Evolutionary conservation across 2,329 filamentous ascomycete genomes (phyloP), one percentile per base, ranked within the genome.

Genomic region (Aspergillus sclerotialis): DNA sequence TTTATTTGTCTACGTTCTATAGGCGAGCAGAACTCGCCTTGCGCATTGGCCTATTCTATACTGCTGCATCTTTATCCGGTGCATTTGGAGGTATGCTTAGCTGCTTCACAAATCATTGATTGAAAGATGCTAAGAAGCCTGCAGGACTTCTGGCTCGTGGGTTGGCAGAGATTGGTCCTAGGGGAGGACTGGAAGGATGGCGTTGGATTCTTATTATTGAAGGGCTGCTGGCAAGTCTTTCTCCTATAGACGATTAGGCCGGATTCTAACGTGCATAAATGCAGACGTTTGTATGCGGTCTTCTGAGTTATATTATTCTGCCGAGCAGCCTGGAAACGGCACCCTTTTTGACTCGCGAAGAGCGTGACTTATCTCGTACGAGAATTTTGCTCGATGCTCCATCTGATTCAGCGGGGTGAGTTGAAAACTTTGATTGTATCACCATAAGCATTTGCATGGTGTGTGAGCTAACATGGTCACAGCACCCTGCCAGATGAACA

Each of bases 31-130:
- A 82, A 43, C 62, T 82, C 41, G 75, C 76, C 0, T 55, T 81
- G 24, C 67, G 80, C 4, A 79, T 84, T 32, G 80, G 78, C 18
- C 61, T 83, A 5, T 82, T 84, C 48, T 84, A 82, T 51, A 81
- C 77, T 1, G 76, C 78, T 2, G 77, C 78, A 0, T 80, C 77
- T 1, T 57, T 83, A 4, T 79, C 76, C 0, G 77, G 78, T 2
- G 77, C 77, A 1, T 82, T 81, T 49, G 76, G 76, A 17, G 78
- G 72, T 60, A 47, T 28, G 39, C 25, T 1, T 13, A 12, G 21
- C 10, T 7, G 14, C 16, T 18, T 21, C 3, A 14, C n/a, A 5
- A 30, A 14, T 8, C 12, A 14, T 13, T 25, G n/a, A 24, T 24
- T 8, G 8, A 8, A 24, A 24, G 23, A 24, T 4, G 9, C 23